A percentile compares a stretch with the other conserved stretches of the same genome.
Evolutionary conservation across 352 stramenopile species (phyloP).

Genomic region (Phytophthora pisi): DNA sequence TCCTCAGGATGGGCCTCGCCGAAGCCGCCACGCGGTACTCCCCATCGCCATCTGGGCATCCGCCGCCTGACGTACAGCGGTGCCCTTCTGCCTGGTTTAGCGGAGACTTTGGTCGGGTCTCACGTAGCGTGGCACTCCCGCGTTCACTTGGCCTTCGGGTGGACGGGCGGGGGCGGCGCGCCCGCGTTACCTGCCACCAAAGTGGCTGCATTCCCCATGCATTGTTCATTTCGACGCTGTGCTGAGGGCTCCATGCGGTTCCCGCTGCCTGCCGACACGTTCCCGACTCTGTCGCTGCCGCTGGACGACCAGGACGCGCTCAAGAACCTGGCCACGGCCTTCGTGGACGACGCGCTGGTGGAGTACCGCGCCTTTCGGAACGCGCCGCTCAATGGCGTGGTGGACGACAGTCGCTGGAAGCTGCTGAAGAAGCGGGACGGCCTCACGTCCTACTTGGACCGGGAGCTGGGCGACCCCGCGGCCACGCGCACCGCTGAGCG

Average conservation of each 20-base stretch:
- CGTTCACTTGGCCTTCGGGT: slow-evolving; percentile 1
- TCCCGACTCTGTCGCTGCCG: slow-evolving; percentile 51
- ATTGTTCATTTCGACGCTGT: slow-evolving; percentile 7
- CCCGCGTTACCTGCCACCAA: neutral
- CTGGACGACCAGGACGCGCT: slow-evolving; percentile 46
- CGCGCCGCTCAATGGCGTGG: slow-evolving; percentile 27
- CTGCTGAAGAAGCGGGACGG: slow-evolving; percentile 47
- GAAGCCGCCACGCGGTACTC: slow-evolving; percentile 1
- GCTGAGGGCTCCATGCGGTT: slow-evolving; percentile 29
- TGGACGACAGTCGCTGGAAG: slow-evolving; percentile 60
- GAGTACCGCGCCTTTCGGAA: slow-evolving; percentile 53
- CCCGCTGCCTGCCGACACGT: slow-evolving; percentile 40
- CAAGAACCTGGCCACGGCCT: slow-evolving; percentile 34
- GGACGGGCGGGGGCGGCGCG: neutral
- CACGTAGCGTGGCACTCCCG: slow-evolving; percentile 16
- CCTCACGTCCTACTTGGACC: slow-evolving; percentile 35
- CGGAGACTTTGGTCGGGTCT: slow-evolving; percentile 22
- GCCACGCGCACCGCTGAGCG: slow-evolving; percentile 13
- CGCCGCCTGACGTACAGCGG: slow-evolving; percentile 12
- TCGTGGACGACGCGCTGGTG: slow-evolving; percentile 50
- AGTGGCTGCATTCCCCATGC: slow-evolving; percentile 5
- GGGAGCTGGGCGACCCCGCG: slow-evolving; percentile 21
- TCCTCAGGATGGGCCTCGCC: neutral
- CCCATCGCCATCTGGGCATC: slow-evolving; percentile 30
- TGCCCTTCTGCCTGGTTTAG: slow-evolving; percentile 24